phyloP scores from a whole-genome alignment of 2,329 filamentous ascomycete genomes.

The Pseudogymnoascus sp. region DNA sequence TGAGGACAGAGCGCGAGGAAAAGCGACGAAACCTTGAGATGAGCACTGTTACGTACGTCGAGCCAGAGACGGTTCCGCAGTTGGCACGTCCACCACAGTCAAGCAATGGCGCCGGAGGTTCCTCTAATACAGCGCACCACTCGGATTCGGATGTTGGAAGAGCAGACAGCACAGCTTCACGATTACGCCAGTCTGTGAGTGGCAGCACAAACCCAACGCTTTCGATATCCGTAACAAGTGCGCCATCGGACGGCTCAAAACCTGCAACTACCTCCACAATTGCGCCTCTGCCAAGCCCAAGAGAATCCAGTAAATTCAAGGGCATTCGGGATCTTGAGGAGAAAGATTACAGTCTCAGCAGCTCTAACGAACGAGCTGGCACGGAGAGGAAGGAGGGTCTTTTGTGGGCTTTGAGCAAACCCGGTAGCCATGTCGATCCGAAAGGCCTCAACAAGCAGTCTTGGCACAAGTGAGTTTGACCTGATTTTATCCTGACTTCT shows the following conservation, averaged over 20 bases:
- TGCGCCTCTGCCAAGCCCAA: slow-evolving; percentile 41
- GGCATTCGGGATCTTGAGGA: slow-evolving; percentile 91
- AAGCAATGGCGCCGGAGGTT: slow-evolving; percentile 18
- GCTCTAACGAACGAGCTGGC: slow-evolving; percentile 48
- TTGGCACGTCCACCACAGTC: slow-evolving; percentile 28
- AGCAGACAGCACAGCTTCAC: slow-evolving; percentile 66
- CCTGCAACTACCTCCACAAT: slow-evolving; percentile 34
- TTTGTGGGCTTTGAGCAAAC: slow-evolving; percentile 87
- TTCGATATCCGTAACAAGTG: slow-evolving; percentile 26
- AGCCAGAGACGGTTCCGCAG: slow-evolving; percentile 53
- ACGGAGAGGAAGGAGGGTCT: slow-evolving; percentile 86
- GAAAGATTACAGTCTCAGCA: slow-evolving; percentile 49
- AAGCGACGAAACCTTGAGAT: slow-evolving; percentile 87
- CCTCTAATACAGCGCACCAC: slow-evolving; percentile 32
- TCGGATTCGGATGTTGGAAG: slow-evolving; percentile 60
- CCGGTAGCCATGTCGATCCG: slow-evolving; percentile 89
- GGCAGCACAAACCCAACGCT: slow-evolving; percentile 31
- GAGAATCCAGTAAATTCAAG: slow-evolving; percentile 58
- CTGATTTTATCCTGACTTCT: not conserved
- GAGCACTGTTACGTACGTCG: slow-evolving; percentile 65
- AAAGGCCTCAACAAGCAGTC: slow-evolving; percentile 93
- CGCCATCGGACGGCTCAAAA: slow-evolving; percentile 46
- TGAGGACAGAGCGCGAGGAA: slow-evolving; percentile 89
- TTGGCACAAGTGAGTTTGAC: slow-evolving; percentile 81
- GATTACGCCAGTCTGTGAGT: slow-evolving; percentile 47